Conservation (phyloP, 2,329 filamentous ascomycete species). For the Byssoonygena ceratinophila region DNA sequence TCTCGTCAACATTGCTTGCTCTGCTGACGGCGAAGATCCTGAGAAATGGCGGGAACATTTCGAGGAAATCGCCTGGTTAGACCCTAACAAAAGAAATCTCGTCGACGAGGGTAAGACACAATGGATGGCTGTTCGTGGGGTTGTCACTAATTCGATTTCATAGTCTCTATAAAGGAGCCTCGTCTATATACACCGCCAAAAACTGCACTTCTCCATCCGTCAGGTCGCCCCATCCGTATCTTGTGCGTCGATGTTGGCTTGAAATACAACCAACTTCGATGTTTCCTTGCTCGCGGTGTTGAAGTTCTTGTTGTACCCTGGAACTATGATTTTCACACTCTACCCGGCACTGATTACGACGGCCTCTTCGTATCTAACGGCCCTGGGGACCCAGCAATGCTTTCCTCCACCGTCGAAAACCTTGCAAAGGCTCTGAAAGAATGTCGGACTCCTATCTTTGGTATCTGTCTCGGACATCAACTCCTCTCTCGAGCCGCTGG, state of each 20-base stretch:
- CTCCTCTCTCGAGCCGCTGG: conserved; percentile 80
- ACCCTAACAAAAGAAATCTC: conserved; percentile 87
- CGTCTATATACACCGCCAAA: conserved; percentile 69
- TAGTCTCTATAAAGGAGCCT: conserved; percentile 80
- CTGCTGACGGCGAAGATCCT: conserved; percentile 31
- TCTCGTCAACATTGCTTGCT: conserved; percentile 20
- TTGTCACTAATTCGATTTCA: conserved; percentile 2
- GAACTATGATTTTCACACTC: conserved; percentile 78
- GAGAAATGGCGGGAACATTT: conserved; percentile 51
- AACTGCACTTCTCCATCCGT: conserved; percentile 66
- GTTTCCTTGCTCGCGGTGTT: conserved; percentile 79
- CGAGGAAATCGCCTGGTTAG: conserved; percentile 73
- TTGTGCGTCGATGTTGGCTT: conserved; percentile 93
- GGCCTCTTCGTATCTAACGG: conserved; percentile 97
- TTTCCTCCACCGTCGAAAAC: conserved; percentile 67
- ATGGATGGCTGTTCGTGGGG: background rate
- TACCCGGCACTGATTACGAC: conserved; percentile 76
- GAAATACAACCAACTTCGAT: conserved; percentile 96
- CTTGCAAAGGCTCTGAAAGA: conserved; percentile 65
- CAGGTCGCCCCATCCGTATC: conserved; percentile 74
- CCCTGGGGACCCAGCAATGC: conserved; percentile 82
- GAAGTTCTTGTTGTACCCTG: conserved; percentile 92
- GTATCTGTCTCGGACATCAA: conserved; percentile 93
- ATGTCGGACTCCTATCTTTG: conserved; percentile 78
- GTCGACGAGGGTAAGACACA: conserved; percentile 75